A percentile compares a stretch with the other conserved stretches of the same genome.
Conservation (phyloP, 495 filamentous ascomycete genomes). For the Ramalina peruviana region DNA sequence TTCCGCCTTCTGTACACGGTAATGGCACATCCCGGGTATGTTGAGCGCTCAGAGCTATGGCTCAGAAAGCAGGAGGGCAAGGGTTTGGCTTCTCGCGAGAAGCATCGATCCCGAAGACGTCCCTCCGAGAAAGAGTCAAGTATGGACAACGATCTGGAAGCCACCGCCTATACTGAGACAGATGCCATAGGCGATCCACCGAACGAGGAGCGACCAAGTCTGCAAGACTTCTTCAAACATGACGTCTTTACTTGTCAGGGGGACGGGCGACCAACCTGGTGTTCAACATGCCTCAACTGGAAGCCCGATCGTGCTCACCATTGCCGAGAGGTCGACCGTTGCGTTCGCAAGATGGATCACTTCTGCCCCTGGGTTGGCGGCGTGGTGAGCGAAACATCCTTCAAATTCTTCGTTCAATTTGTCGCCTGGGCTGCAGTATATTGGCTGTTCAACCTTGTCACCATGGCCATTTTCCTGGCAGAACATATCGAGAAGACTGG, state of each 20-base stretch:
- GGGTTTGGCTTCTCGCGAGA: conserved; percentile 5
- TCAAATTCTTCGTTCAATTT: conserved; percentile 87
- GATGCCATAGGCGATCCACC: conserved; percentile 4
- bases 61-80: conserved; percentile 16
- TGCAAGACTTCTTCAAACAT: conserved; percentile 55
- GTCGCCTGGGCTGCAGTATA: conserved; percentile 54
- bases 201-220: conserved; percentile 14
- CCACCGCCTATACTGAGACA: conserved; percentile 16
- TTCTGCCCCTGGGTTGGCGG: conserved; percentile 94
- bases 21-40: conserved; percentile 51
- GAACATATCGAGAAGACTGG: conserved; percentile 23
- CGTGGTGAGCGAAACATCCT: conserved; percentile 68
- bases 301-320: conserved; percentile 80
- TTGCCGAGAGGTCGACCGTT: conserved; percentile 65
- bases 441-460: conserved; percentile 47
- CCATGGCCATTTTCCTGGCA: conserved; percentile 40
- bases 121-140: conserved; percentile 9
- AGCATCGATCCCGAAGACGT: not conserved
- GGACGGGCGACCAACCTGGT: conserved; percentile 71
- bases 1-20: conserved; percentile 52
- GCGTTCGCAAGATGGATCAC: conserved; percentile 82
- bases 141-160: conserved; percentile 16
- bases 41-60: conserved; percentile 34
- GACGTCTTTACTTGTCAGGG: conserved; percentile 70
- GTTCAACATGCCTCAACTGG: conserved; percentile 62